A percentile compares a stretch with the other conserved stretches of the same genome.
Evolutionary conservation across 305 asterid species (phyloP).

Genomic region (Fraxinus paxiana): DNA sequence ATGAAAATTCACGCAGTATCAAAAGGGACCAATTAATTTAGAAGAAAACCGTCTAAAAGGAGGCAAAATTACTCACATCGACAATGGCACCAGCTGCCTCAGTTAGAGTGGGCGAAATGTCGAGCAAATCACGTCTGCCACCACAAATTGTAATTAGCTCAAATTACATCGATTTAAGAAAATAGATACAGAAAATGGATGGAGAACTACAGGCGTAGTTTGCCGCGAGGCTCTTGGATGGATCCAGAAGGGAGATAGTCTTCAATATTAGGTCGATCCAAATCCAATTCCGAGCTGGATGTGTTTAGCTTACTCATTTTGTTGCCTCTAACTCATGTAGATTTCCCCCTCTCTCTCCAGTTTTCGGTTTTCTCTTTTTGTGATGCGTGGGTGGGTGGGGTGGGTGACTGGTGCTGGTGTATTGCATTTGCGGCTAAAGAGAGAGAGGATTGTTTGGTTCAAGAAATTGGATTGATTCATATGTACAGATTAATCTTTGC

Average conservation of each 20-base stretch:
- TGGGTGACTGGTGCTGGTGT: background rate
- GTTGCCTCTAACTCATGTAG: background rate
- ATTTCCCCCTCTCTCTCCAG: background rate
- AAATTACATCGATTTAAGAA: background rate
- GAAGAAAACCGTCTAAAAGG: background rate
- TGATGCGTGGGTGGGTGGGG: background rate
- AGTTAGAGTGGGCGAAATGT: slow-evolving; percentile 85
- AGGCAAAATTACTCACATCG: slow-evolving; percentile 45
- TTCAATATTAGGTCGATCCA: slow-evolving; percentile 90
- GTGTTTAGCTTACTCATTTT: slow-evolving; percentile 48
- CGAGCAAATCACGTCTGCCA: slow-evolving; percentile 57
- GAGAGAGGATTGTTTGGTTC: background rate
- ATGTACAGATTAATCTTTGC: background rate
- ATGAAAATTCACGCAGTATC: background rate
- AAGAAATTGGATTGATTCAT: background rate
- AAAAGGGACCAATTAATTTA: background rate
- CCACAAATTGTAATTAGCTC: background rate
- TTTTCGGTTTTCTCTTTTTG: background rate
- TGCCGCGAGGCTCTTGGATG: slow-evolving; percentile 76
- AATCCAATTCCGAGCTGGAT: slow-evolving; percentile 76
- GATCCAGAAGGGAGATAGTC: slow-evolving; percentile 88
- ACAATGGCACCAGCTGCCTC: slow-evolving; percentile 98
- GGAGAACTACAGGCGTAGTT: slow-evolving; percentile 64
- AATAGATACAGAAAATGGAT: background rate
- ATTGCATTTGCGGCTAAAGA: background rate